phyloP scores from a whole-genome alignment of 768 basidiomycete species.

The Tricholomella constricta region DNA sequence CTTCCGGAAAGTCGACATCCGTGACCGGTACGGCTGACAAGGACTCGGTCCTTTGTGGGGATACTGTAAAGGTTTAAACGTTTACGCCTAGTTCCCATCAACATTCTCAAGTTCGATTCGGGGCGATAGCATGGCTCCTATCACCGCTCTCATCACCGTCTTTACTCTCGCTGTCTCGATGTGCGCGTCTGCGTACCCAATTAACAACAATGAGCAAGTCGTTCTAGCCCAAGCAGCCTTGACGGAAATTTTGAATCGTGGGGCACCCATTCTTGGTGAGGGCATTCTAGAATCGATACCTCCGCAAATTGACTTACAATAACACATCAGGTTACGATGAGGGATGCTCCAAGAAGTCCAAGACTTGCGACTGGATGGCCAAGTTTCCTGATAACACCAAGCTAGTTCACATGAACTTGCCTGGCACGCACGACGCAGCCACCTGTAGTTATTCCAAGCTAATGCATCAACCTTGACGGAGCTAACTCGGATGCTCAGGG shows the following conservation, averaged over 20 bases:
- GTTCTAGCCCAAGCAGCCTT: conserved; percentile 27
- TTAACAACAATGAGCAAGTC: conserved; percentile 5
- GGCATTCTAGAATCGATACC: neutral
- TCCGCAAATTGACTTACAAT: neutral
- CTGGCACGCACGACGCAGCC: conserved; percentile 52
- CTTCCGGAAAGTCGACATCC: too few species aligned
- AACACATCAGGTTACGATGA: conserved; percentile 33
- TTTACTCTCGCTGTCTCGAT: neutral
- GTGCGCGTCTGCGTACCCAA: neutral
- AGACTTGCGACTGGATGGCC: conserved; percentile 50
- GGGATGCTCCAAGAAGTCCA: conserved; percentile 32
- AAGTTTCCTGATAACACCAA: conserved; percentile 41
- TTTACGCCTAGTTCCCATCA: too few species aligned
- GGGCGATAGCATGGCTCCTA: neutral
- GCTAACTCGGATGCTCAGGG: conserved; percentile 29
- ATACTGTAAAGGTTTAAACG: too few species aligned
- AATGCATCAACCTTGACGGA: too few species aligned
- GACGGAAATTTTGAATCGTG: conserved; percentile 29
- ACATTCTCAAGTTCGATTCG: too few species aligned
- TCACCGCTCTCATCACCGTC: neutral
- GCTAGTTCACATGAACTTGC: conserved; percentile 52
- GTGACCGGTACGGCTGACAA: too few species aligned
- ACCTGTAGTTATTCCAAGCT: conserved; percentile 36
- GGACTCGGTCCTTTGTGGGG: too few species aligned
- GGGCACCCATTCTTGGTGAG: conserved; percentile 35